Evolutionary conservation across 495 filamentous ascomycete genomes (phyloP).

Genomic region (Aspergillus sparsus): DNA sequence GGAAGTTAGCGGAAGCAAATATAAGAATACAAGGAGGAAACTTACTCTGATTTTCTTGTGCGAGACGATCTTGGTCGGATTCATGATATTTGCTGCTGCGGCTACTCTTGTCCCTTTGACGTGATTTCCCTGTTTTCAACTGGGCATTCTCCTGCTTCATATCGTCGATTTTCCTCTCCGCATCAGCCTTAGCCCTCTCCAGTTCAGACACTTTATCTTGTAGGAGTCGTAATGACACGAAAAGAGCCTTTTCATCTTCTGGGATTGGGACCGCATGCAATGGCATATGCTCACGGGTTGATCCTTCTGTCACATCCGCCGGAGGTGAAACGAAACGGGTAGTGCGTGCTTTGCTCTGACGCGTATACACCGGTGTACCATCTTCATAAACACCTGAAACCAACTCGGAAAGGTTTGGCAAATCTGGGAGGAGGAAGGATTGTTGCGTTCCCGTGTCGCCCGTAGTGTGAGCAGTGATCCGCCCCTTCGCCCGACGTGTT

Average conservation of each 20-base stretch:
- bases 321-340: slow-evolving; percentile 59
- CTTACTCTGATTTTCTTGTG: slow-evolving; percentile 57
- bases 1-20: slow-evolving; percentile 11
- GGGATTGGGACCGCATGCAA: slow-evolving; percentile 66
- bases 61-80: slow-evolving; percentile 40
- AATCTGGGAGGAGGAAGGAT: slow-evolving; percentile 66
- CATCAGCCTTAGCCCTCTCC: slow-evolving; percentile 60
- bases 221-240: slow-evolving; percentile 65
- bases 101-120: slow-evolving; percentile 45
- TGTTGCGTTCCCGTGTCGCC: slow-evolving; percentile 50
- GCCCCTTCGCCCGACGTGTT: slow-evolving; percentile 33
- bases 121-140: slow-evolving; percentile 49
- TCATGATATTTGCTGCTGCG: slow-evolving; percentile 45
- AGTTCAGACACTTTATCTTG: slow-evolving; percentile 65
- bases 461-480: slow-evolving; percentile 29
- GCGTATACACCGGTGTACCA: slow-evolving; percentile 63
- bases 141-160: slow-evolving; percentile 58
- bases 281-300: slow-evolving; percentile 47
- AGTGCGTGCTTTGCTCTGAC: slow-evolving; percentile 48
- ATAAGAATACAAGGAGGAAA: slow-evolving; percentile 6
- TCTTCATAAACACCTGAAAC: slow-evolving; percentile 68
- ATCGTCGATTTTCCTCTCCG: slow-evolving; percentile 56
- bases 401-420: slow-evolving; percentile 71
- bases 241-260: slow-evolving; percentile 67
- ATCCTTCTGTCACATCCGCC: slow-evolving; percentile 42